Evolutionary conservation across 2,329 filamentous ascomycete genomes (phyloP).

Genomic region (Furcasterigmium furcatum): DNA sequence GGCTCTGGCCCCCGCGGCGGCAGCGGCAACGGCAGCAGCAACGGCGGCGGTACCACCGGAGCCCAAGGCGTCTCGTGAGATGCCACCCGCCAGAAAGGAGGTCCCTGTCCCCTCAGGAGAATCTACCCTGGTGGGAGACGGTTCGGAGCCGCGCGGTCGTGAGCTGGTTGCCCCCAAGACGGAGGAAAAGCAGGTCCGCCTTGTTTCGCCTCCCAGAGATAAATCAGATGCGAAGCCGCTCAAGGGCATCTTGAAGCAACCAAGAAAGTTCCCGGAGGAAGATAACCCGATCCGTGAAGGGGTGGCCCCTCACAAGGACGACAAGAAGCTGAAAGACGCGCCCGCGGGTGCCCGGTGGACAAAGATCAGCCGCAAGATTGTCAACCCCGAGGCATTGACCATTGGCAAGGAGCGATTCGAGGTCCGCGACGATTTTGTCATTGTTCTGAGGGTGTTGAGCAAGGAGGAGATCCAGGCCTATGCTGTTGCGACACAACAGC

Average conservation of each 20-base stretch:
- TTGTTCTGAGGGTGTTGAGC: conserved; percentile 82
- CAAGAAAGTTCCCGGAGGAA: conserved; percentile 86
- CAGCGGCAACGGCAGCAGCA: too few species aligned
- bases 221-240: conserved; percentile 65
- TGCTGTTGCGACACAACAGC: conserved; percentile 74
- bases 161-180: conserved; percentile 27
- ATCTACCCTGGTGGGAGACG: not conserved
- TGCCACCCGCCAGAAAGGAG: conserved; percentile 15
- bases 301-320: conserved; percentile 89
- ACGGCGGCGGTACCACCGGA: not conserved
- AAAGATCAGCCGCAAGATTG: conserved; percentile 82
- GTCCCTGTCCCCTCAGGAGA: not conserved
- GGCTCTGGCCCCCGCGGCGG: too few species aligned
- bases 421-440: conserved; percentile 89
- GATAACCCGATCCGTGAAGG: conserved; percentile 80
- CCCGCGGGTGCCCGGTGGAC: conserved; percentile 85
- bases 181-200: conserved; percentile 51
- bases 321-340: conserved; percentile 67
- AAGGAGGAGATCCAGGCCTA: conserved; percentile 89
- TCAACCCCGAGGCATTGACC: conserved; percentile 84
- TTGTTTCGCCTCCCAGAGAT: conserved; percentile 67
- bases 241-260: conserved; percentile 83
- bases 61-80: not conserved
- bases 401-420: conserved; percentile 89
- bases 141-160: conserved; percentile 34